Evolutionary conservation across 768 basidiomycete genomes (phyloP), one percentile per base, ranked within the genome.

Genomic region (Lactarius psammicola): DNA sequence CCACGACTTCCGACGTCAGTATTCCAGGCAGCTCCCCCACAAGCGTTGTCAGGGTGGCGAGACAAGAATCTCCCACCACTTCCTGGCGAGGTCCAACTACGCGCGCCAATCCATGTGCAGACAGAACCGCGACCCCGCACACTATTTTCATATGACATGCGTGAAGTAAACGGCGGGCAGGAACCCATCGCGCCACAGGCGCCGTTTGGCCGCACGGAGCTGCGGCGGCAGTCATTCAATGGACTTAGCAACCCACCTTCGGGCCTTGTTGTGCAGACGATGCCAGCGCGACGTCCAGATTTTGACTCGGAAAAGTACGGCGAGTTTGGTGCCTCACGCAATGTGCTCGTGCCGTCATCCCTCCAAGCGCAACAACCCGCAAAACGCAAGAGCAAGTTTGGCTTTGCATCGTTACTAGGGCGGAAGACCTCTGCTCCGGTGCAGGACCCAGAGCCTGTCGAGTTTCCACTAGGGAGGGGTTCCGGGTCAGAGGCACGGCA

Each of bases 1-100:
- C 70, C 75, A 28, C 64, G 64, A 15, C 54, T 66, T 26, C 44
- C 65, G 65, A 34, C 69, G 8, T 64, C 61, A 28, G 31, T 42
- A 44, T 51, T 59, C 23, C 49, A 55, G 23, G 46, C 56, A 26
- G 42, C 46, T 15, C 57, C 54, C 34, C 66, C 38, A 53, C 53
- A 60, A 9, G 44, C 73, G n/a, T 54, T 67, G 30, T 31, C 69
- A 56, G 67, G 83, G 62, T 76, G 79, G 20, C 79, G 88, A 57
- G 90, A 93, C 66, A 94, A 94, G 71, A 88, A 85, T 6, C 76
- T 94, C 4, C 92, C 92, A 5, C 91, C 92, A 11, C 81, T 94
- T 49, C 92, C 88, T 2, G 82, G 80, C 18, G 83, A 84, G 28
- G 55, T 63, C 13, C 69, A 69, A 10, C 67, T 71, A n/a, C 74